These are phyloP conservation scores for Neurospora pannonica DNA, from an alignment of 495 filamentous ascomycete genomes.

Conservation along the genomic window DNA sequence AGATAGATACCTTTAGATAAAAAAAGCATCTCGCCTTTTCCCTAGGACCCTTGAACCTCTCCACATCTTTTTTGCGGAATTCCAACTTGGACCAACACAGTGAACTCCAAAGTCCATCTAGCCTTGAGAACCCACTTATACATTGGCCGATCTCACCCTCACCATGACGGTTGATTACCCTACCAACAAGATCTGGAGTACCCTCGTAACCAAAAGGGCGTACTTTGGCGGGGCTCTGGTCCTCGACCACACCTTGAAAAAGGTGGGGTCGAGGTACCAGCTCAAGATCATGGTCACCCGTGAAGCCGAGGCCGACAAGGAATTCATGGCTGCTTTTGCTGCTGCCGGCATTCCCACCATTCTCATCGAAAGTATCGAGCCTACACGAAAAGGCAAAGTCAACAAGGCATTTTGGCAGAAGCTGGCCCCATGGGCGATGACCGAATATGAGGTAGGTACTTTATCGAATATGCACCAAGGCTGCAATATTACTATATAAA, in stretches of 20 bases:
- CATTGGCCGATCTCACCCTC: neutral
- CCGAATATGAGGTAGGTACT: slow-evolving; percentile 25
- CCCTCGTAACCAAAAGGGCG: slow-evolving; percentile 28
- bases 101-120: neutral
- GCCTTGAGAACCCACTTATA: neutral
- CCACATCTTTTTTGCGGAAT: neutral
- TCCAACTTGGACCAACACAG: neutral
- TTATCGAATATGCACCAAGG: neutral
- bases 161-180: neutral
- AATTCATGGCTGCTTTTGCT: slow-evolving; percentile 30
- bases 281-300: slow-evolving; percentile 33
- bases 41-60: neutral
- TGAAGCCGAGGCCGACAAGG: slow-evolving; percentile 27
- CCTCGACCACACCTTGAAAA: slow-evolving; percentile 28
- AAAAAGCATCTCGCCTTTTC: neutral
- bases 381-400: slow-evolving; percentile 27
- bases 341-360: slow-evolving; percentile 32
- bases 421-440: slow-evolving; percentile 32
- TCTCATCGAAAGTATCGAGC: slow-evolving; percentile 30
- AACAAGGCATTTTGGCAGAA: slow-evolving; percentile 35
- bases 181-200: slow-evolving; percentile 31
- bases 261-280: slow-evolving; percentile 24
- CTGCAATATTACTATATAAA: neutral
- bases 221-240: slow-evolving; percentile 32
- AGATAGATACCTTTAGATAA: neutral